Evolutionary conservation across 805 yeast species (phyloP), one percentile per base, ranked within the genome.

Genomic region (Yarrowia sp.): DNA sequence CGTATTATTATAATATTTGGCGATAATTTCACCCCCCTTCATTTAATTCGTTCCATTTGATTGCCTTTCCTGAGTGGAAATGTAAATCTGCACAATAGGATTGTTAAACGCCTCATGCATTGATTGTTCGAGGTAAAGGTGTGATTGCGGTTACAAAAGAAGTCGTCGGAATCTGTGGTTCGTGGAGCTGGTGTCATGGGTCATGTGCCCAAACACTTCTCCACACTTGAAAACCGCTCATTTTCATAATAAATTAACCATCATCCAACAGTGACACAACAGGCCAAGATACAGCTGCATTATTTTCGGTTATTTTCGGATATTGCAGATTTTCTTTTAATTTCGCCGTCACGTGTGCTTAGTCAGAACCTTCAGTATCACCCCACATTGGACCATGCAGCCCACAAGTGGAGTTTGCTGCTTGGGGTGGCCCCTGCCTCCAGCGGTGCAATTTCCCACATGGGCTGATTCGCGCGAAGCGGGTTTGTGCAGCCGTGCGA

Each of bases 371-470:
- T 52, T 52, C 43, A 19, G 58, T 52, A 38, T 52, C 58, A 52
- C 43, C 58, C 58, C 58, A 52, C 58, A 52, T 52, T 52, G 43
- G 19, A 14, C 58, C 43, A 52, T 52, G 58, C 58, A 52, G 58
- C 58, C 58, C 58, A 36, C 58, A 52, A 38, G 58, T 52, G 58
- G 58, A 52, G 58, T 52, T 52, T 52, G 58, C 58, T 52, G 58
- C 58, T 52, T 52, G 58, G 58, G 43, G 58, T 52, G 58, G 58
- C 58, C 58, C 58, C 58, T 52, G 58, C 58, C 58, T 52, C 33
- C 43, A 52, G 56, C 17, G 40, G 58, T 52, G 58, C 58, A 52
- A 52, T 52, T 52, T 52, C 58, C 43, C 43, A 52, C 43, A 52
- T 50, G 56, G 56, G 56, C 56, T 50, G 56, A 36, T 36, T 36